phyloP scores from a whole-genome alignment of 192 early-diverging fungal species.

The Podila epigama region DNA sequence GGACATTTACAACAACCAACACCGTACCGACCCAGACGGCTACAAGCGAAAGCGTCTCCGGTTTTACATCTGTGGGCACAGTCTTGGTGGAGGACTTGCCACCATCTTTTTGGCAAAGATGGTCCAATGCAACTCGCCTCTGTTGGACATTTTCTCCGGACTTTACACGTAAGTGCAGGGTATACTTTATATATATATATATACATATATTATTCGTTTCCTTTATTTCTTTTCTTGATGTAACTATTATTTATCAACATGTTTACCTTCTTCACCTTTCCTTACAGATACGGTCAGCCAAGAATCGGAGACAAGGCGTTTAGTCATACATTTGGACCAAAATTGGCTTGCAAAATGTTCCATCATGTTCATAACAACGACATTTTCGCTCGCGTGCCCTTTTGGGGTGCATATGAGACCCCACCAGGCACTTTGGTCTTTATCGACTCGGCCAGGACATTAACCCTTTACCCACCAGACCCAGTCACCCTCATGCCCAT shows the following conservation, averaged over 20 bases:
- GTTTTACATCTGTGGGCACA: slow-evolving; percentile 62
- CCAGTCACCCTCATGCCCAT: slow-evolving; percentile 56
- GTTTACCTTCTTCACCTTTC: background rate
- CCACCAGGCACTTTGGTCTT: slow-evolving; percentile 66
- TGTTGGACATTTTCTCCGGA: slow-evolving; percentile 59
- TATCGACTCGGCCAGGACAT: slow-evolving; percentile 53
- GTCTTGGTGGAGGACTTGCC: slow-evolving; percentile 56
- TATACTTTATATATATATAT: background rate
- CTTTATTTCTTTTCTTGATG: background rate
- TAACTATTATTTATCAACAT: no score
- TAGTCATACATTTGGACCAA: slow-evolving; percentile 53
- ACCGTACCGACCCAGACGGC: slow-evolving; percentile 25
- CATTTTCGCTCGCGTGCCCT: slow-evolving; percentile 42
- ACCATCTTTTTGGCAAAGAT: slow-evolving; percentile 64
- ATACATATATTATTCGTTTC: background rate
- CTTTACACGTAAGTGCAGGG: slow-evolving; percentile 52
- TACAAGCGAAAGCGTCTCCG: slow-evolving; percentile 49
- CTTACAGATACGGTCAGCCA: slow-evolving; percentile 51
- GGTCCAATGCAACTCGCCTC: slow-evolving; percentile 54
- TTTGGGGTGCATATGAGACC: slow-evolving; percentile 50
- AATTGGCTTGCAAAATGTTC: slow-evolving; percentile 61
- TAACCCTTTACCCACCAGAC: slow-evolving; percentile 62
- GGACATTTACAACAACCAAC: slow-evolving; percentile 46
- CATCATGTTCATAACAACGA: slow-evolving; percentile 65
- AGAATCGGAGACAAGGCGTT: slow-evolving; percentile 60